Evolutionary conservation across 1,284 basidiomycete genomes (phyloP), one percentile per base, ranked within the genome.

Genomic region (Hortiboletus rubellus): DNA sequence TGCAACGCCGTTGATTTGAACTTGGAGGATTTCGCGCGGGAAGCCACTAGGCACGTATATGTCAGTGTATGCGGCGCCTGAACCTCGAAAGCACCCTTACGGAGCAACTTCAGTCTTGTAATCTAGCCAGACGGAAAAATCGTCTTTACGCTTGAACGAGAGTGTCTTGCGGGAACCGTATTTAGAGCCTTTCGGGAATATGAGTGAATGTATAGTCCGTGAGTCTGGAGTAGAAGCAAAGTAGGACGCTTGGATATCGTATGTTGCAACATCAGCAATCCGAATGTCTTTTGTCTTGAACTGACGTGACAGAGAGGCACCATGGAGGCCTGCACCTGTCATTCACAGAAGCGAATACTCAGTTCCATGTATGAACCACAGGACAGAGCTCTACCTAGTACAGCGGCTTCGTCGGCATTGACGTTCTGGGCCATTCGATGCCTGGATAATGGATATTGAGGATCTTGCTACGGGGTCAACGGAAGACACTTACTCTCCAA

Each of bases 241-340:
- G 70, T 94, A 94, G 3, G 89, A 85, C 5, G 86, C 82, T 66
- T 91, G 87, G 55, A 95, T 79, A 62, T 92, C 89, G 65, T 89
- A 86, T 4, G 81, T 76, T 22, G 75, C 76, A 59, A 91, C 80
- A 69, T 98, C 96, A 18, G 81, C 74, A 31, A 98, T 82, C 57
- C 92, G 90, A 71, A 98, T 91, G 63, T 91, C 87, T 78, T 99
- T 99, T 60, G 96, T 98, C 77, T 92, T 92, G 83, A 98, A 98
- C 70, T 94, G 92, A 41, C 89, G 82, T 66, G 91, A 94, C 49
- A 96, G 82, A 34, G 85, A 83, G 5, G 97, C 97, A 24, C 95
- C 97, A 64, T 97, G 89, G 54, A 98, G 87, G 3, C 92, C 97
- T 6, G 96, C 96, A 47, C 85, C 82, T 79, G 62, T 50, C n/a